phyloP scores from a whole-genome alignment of 495 filamentous ascomycete genomes.

The Penicillium soppii region DNA sequence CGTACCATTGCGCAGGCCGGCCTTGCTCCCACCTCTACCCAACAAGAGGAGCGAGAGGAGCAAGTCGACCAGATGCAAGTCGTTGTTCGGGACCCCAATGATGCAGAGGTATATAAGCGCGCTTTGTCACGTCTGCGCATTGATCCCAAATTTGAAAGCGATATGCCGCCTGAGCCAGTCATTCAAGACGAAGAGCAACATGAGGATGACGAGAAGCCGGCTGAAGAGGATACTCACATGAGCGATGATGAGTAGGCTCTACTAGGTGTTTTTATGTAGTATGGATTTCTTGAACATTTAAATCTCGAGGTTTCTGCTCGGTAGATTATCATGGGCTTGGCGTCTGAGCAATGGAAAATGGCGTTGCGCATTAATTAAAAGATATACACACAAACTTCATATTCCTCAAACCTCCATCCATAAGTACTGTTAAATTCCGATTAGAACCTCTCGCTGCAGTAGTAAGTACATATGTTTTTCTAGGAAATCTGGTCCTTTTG shows the following conservation, averaged over 20 bases:
- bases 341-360: constrained; percentile 11
- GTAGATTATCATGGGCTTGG: constrained; percentile 8
- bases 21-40: constrained; percentile 35
- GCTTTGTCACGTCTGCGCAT: constrained; percentile 40
- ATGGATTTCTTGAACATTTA: constrained; percentile 5
- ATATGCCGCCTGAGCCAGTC: constrained; percentile 35
- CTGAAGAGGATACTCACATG: constrained; percentile 24
- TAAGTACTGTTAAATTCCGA: too few relatives aligned
- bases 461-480: too few relatives aligned
- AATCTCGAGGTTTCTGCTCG: constrained; percentile 5
- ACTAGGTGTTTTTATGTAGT: constrained; percentile 1
- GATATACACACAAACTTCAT: too few relatives aligned
- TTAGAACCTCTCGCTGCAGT: too few relatives aligned
- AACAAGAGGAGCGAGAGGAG: constrained; percentile 33
- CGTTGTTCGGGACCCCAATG: constrained; percentile 51
- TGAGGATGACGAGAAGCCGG: constrained; percentile 10
- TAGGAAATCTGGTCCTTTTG: too few relatives aligned
- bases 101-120: constrained; percentile 52
- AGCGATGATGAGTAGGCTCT: constrained; percentile 17
- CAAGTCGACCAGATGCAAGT: constrained; percentile 58
- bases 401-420: too few relatives aligned
- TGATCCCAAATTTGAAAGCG: constrained; percentile 44
- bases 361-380: too few relatives aligned
- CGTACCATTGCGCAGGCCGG: constrained; percentile 50
- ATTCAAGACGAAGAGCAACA: constrained; percentile 23